Base-by-base conservation (phyloP, 257 asterid species). In the Anisodus acutangulus region DNA sequence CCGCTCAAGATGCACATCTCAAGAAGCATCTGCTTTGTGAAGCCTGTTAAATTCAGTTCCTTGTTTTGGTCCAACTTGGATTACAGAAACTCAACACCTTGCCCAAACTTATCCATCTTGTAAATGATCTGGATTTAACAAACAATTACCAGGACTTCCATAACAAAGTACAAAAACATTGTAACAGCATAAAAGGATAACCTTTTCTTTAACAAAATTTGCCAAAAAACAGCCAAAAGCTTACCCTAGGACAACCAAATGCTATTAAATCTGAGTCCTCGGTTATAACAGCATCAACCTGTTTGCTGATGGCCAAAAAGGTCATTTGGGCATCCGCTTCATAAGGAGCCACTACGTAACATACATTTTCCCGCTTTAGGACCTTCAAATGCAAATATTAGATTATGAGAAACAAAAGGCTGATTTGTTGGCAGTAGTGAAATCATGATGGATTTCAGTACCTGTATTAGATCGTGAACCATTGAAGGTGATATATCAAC, bases 261-360 rank as follows among this genome's bases (percentile, higher is more conserved):
- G 97, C 93, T 83, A 96, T 94, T 67, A 96, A 89, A 88, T 96
- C 99, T 0, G 99, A 96, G 86, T 96, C 99, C 89, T 96, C 99
- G 0, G 99, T 96, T 88, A 96, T 96, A 68, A 96, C 95, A 17
- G 95, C 99, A 87, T 96, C 97, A 83, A 94, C 97, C 67, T 91
- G 95, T 86, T 92, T 91, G 92, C 84, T 89, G 86, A 93, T 84
- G 9, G 98, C 97, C 90, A 96, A 84, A 90, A 92, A 94, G 43
- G 99, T 92, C 98, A 96, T 93, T 85, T 96, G 97, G 47, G 99
- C 98, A 86, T 96, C 99, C 86, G 99, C 99, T 92, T 96, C 99
- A 76, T 94, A 94, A 19, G 99, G 99, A 79, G 99, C 99, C 88
- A 96, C 99, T 5, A 96, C 81, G 57, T 92, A 96, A 71, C 91